Evolutionary conservation across 345 rosid species (phyloP), one percentile per base, ranked within the genome.

Genomic region (Eutrema japonicum): DNA sequence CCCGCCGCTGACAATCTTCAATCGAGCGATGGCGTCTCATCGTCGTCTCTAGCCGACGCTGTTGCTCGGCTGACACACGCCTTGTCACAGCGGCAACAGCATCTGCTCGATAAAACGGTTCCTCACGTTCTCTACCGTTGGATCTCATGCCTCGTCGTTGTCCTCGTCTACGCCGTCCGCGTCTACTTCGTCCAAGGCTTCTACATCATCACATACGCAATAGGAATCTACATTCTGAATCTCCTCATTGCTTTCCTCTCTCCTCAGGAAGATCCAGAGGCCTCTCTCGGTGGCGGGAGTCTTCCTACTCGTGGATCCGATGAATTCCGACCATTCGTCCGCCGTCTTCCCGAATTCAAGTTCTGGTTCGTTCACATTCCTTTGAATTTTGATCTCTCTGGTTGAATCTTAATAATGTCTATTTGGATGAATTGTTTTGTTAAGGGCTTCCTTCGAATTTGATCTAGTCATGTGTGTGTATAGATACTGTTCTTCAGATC

Each of bases 261-360:
- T 43, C 97, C 97, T 45, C 96, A 87, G 78, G 86, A 89, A 57
- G 95, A 89, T 67, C 97, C 91, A 4, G 95, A 88, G 79, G 35
- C 57, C 0, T 61, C 79, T 55, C 68, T 61, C 13, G 92, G 82
- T 18, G 89, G 85, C 3, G 90, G 92, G 4, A 30, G 76, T 3
- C 84, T 90, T 12, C 96, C 96, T 7, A 86, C 89, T 45, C 91
- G 86, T 8, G 82, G 85, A 73, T 88, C 96, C 73, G 96, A 90
- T 12, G 96, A 90, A 79, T 90, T 88, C 69, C 82, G 97, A 33
- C 96, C 97, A 27, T 91, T 91, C 73, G 91, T 86, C 40, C 91
- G 93, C 61, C 91, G 93, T 50, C 79, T 90, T 18, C 89, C 91
- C 0, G 93, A 90, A 75, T 90, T 90, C 83, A 88, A 88, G 77